Evolutionary conservation across 2,329 filamentous ascomycete species (phyloP), one percentile per base, ranked within the genome.

Genomic region (Colletotrichum viniferum): DNA sequence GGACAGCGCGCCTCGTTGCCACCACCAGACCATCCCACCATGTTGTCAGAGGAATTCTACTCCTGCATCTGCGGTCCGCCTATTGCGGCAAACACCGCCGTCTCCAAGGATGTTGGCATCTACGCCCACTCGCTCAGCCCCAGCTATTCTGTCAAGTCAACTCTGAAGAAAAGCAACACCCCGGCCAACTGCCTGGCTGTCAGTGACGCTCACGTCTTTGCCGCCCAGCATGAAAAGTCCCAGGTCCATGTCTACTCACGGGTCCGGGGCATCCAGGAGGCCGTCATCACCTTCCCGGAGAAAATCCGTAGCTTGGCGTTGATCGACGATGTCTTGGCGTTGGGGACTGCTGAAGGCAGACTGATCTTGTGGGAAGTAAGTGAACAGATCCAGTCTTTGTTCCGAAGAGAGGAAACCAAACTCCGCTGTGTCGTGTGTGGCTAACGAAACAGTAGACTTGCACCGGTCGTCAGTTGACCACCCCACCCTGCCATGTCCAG

Each of bases 111-210:
- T 85, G 93, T 95, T 65, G 95, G 95, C 80, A 95, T 98, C 82
- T 97, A 97, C 85, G 85, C 94, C 71, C 94, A 98, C 84, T 93
- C 95, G 77, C 90, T 96, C 79, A 94, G 95, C 80, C 96, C 96
- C 55, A 90, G 93, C 69, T 91, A 93, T 77, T 90, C 92, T n/a
- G 91, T 96, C 81, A 93, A 94, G 81, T 88, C 92, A 77, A 90
- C 93, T 63, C 96, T 97, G 89, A 98, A 98, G 89, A 98, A 98
- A 87, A 98, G 95, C 87, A 94, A 95, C 18, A 92, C 93, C n/a
- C 90, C 93, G 30, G 87, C 90, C 73, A 95, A 96, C 83, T 94
- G 95, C 79, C 87, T 99, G 71, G 96, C 95, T 34, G 90, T 96
- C 79, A 97, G 90, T 84, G 88, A 91, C 60, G 93, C 93, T 24